Evolutionary conservation across 1,284 basidiomycete genomes (phyloP).

Genomic region (Leccinum pachyderme): DNA sequence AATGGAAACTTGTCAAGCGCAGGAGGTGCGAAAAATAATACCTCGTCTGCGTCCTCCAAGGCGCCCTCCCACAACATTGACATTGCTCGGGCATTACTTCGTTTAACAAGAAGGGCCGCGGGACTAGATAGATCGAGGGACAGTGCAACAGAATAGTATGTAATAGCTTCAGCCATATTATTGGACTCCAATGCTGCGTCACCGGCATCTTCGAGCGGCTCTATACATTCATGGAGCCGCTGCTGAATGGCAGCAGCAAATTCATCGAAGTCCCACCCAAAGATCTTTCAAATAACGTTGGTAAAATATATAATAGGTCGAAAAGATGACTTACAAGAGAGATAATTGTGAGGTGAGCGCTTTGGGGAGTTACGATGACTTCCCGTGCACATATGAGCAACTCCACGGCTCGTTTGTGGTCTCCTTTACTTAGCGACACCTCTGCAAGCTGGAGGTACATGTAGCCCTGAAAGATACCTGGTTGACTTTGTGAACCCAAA

Average conservation of each 20-base stretch:
- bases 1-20: neutral
- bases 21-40: neutral
- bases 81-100: conserved; percentile 8
- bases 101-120: conserved; percentile 7
- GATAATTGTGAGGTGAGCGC: neutral
- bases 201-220: neutral
- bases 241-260: neutral
- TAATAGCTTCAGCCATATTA: neutral
- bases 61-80: neutral
- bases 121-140: neutral
- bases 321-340: neutral
- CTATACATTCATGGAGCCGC: neutral
- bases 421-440: neutral
- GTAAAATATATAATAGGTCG: neutral
- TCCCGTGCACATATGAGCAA: neutral
- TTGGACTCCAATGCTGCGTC: neutral
- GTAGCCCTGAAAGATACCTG: neutral
- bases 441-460: neutral
- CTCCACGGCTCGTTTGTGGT: neutral
- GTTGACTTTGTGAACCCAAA: neutral
- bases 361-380: neutral
- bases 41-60: neutral
- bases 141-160: conserved; percentile 6
- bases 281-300: conserved; percentile 3
- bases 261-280: conserved; percentile 1